Percentiles rank a stretch among this genome's conserved stretches.
phyloP scores from a whole-genome alignment of 2,329 filamentous ascomycete genomes.

The Xylariaceae sp. region DNA sequence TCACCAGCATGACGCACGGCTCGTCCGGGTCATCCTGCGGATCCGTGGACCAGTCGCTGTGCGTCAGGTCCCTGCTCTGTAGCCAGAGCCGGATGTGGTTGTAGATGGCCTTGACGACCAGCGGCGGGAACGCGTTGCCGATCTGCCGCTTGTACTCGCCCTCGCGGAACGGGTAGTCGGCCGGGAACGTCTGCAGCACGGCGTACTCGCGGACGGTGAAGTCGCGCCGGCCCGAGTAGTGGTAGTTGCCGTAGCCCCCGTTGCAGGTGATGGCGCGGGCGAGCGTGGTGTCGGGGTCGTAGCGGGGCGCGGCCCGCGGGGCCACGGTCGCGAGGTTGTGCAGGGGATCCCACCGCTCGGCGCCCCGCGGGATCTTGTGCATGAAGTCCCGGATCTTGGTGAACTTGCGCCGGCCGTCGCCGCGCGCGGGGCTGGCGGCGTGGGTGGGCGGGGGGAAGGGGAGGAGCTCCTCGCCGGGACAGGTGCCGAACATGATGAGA shows the following conservation, averaged over 20 bases:
- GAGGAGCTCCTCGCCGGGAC: conserved; percentile 68
- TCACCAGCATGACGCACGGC: neutral
- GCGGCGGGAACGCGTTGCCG: conserved; percentile 73
- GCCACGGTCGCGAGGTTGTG: conserved; percentile 33
- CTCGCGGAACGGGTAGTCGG: conserved; percentile 51
- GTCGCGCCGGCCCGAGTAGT: conserved; percentile 58
- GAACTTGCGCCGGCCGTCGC: conserved; percentile 32
- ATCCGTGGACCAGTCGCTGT: conserved; percentile 16
- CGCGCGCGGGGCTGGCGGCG: conserved; percentile 25
- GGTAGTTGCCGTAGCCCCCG: conserved; percentile 54
- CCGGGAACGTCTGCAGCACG: conserved; percentile 65
- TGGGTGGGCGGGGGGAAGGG: conserved; percentile 62
- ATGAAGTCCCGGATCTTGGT: conserved; percentile 43
- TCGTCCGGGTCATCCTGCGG: conserved; percentile 13
- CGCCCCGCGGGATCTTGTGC: conserved; percentile 23
- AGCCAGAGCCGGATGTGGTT: conserved; percentile 44
- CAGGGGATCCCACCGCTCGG: conserved; percentile 26
- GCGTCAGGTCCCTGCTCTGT: conserved; percentile 38
- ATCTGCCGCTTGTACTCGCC: conserved; percentile 58
- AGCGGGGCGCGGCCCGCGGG: conserved; percentile 30
- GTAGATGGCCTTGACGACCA: conserved; percentile 46
- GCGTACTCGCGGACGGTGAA: conserved; percentile 68
- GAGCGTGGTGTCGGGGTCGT: conserved; percentile 44
- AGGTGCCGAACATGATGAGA: conserved; percentile 53
- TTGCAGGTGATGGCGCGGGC: conserved; percentile 61